These are phyloP conservation scores for Umbelopsis sp. DNA, from an alignment of 371 early-diverging fungal species.

Conservation along the genomic window DNA sequence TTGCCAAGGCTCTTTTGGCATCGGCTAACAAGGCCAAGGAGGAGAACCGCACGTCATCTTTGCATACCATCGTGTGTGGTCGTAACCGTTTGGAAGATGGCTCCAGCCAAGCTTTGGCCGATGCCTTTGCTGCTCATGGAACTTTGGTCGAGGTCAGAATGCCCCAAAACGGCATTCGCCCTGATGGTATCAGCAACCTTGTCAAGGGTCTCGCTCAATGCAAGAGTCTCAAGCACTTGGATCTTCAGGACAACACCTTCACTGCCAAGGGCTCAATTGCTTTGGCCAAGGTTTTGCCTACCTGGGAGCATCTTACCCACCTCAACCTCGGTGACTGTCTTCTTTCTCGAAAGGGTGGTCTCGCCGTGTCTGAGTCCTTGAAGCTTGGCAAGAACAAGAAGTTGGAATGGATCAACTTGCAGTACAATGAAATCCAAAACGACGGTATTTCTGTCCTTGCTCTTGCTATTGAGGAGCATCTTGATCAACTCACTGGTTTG, in stretches of 20 bases:
- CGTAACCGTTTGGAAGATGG: slow-evolving; percentile 95
- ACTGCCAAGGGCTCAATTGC: slow-evolving; percentile 82
- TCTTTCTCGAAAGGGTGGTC: slow-evolving; percentile 75
- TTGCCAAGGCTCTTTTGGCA: slow-evolving; percentile 84
- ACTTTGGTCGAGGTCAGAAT: slow-evolving; percentile 83
- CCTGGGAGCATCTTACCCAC: slow-evolving; percentile 77
- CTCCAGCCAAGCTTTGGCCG: slow-evolving; percentile 70
- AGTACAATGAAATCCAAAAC: slow-evolving; percentile 89
- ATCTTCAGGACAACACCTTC: slow-evolving; percentile 97
- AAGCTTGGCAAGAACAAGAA: slow-evolving; percentile 50
- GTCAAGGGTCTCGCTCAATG: slow-evolving; percentile 74
- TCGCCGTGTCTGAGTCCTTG: slow-evolving; percentile 68
- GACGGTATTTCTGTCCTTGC: slow-evolving; percentile 73
- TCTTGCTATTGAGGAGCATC: slow-evolving; percentile 59
- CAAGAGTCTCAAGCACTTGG: slow-evolving; percentile 72
- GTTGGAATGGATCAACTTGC: slow-evolving; percentile 75
- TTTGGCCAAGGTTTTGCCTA: slow-evolving; percentile 74
- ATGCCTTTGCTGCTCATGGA: slow-evolving; percentile 83
- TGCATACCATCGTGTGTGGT: slow-evolving; percentile 85
- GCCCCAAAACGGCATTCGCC: slow-evolving; percentile 97
- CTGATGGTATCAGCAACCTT: slow-evolving; percentile 84
- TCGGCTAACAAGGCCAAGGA: slow-evolving; percentile 69
- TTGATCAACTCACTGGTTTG: slow-evolving; percentile 65
- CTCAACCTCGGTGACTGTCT: slow-evolving; percentile 94
- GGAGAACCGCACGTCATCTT: slow-evolving; percentile 66